A percentile compares a stretch with the other conserved stretches of the same genome.
These are phyloP conservation scores for Cyphellophora europaea DNA, from an alignment of 2,329 filamentous ascomycete genomes.

Conservation along the genomic window DNA sequence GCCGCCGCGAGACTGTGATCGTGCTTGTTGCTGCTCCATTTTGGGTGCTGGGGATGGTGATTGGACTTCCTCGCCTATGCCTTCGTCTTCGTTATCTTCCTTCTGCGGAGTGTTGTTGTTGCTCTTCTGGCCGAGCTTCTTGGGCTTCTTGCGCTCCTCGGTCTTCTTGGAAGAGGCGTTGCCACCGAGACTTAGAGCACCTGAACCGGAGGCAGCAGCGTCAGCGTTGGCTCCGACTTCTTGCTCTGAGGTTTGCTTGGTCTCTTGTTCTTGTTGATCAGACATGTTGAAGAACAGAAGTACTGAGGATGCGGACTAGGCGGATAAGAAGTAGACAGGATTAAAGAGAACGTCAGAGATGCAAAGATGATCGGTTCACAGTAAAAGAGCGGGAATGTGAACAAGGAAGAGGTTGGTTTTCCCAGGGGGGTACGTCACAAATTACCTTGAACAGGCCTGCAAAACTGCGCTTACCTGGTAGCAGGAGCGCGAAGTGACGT, in stretches of 20 bases:
- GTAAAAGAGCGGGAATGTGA: constrained; percentile 6
- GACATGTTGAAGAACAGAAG: constrained; percentile 16
- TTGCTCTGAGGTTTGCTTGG: constrained; percentile 20
- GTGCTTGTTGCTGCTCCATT: constrained; percentile 15
- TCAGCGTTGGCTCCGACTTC: constrained; percentile 25
- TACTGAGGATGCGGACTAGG: constrained; percentile 8
- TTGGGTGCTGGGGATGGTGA: constrained; percentile 15
- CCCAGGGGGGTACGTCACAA: too few species aligned
- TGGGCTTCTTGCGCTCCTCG: constrained; percentile 21
- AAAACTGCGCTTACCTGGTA: too few species aligned
- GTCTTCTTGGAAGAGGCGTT: constrained; percentile 22
- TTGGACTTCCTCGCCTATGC: constrained; percentile 7
- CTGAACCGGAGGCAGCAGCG: constrained; percentile 24
- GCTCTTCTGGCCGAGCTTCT: constrained; percentile 18
- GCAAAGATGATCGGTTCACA: constrained; percentile 11
- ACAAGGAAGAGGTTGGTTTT: not conserved
- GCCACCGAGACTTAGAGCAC: constrained; percentile 21
- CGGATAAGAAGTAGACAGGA: constrained; percentile 11
- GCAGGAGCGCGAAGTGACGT: not conserved
- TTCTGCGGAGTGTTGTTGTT: constrained; percentile 21
- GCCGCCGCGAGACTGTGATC: constrained; percentile 18
- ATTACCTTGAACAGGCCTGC: too few species aligned
- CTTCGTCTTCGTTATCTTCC: constrained; percentile 9
- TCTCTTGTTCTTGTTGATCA: constrained; percentile 13
- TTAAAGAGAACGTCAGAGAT: constrained; percentile 1